phyloP scores from a whole-genome alignment of 2,329 filamentous ascomycete species.

The Paramyrothecium sp. region DNA sequence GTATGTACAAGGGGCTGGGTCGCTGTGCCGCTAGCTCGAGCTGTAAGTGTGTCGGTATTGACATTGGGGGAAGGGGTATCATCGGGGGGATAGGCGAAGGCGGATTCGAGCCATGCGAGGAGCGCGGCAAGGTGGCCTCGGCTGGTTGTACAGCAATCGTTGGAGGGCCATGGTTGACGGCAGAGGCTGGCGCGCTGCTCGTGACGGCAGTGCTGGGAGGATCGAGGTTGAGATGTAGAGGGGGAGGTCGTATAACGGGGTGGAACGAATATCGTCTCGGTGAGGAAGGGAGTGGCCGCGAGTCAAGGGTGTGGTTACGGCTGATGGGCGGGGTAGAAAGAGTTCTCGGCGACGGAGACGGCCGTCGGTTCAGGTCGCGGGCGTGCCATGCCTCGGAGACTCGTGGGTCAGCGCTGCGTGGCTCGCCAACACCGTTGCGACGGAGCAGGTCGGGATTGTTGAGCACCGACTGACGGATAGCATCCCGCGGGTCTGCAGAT shows the following conservation, averaged over 20 bases:
- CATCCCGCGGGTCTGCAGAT: conserved; percentile 25
- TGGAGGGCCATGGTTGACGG: conserved; percentile 5
- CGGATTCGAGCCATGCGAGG: conserved; percentile 25
- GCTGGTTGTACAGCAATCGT: conserved; percentile 19
- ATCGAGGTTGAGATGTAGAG: conserved; percentile 42
- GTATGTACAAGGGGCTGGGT: conserved; percentile 65
- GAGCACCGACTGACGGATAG: conserved; percentile 24
- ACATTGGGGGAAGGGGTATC: conserved; percentile 66
- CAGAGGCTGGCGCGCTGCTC: conserved; percentile 19
- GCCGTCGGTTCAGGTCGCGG: conserved; percentile 26
- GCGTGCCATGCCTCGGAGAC: neutral
- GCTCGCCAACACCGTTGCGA: conserved; percentile 22
- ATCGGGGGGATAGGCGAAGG: conserved; percentile 51
- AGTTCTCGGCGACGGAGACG: conserved; percentile 36
- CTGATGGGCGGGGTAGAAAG: conserved; percentile 53
- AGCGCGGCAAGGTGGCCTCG: conserved; percentile 9
- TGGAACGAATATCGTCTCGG: conserved; percentile 52
- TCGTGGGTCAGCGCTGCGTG: conserved; percentile 8
- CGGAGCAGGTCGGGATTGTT: conserved; percentile 22
- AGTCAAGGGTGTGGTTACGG: conserved; percentile 30
- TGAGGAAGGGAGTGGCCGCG: conserved; percentile 23
- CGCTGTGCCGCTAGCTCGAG: conserved; percentile 61
- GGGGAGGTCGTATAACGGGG: conserved; percentile 38
- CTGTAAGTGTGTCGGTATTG: conserved; percentile 63
- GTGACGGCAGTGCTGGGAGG: conserved; percentile 7